Evolutionary conservation across 2,329 filamentous ascomycete species (phyloP), one percentile per base, ranked within the genome.

Genomic region (Alternaria rosae): DNA sequence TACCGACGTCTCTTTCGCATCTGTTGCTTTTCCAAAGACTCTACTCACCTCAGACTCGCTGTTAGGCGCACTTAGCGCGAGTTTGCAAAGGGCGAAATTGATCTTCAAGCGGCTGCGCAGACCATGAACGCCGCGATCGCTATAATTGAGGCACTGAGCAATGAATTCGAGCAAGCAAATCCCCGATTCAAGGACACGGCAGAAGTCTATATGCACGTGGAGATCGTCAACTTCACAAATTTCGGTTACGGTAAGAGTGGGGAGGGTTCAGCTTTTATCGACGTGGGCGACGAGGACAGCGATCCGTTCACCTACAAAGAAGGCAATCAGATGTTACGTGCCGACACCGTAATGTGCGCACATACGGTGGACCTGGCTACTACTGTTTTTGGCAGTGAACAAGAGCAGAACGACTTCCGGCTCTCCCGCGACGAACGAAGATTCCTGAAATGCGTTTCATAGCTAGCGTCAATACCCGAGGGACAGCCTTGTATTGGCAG

Each of bases 21-120:
- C 5, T 65, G 70, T 54, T 78, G 72, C 59, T 68, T 79, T 17
- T 57, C 79, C 13, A 74, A 72, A 51, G 78, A 79, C 45, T 35
- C 70, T 17, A 56, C 67, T n/a, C 67, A 72, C n/a, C 70, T 76
- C 55, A 70, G 74, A n/a, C 43, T 26, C 21, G 77, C 77, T 54
- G 69, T 76, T 21, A 68, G 67, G 20, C 50, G 62, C 21, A 77
- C 71, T 20, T 79, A 76, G 76, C 64, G 59, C 3, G 73, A 73
- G 12, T 79, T 76, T 50, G 65, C 64, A 44, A 55, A 69, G n/a
- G 65, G 65, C 17, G 68, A 70, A 15, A 71, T 77, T 10, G 69
- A 75, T 20, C 62, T 79, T 8, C 71, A 73, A 61, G 72, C 75
- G 8, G 73, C 76, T 7, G 69, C 76, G 20, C 20, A 77, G 10